Evolutionary conservation across 1,284 basidiomycete species (phyloP).

Genomic region (Cryptococcus amylolentus): DNA sequence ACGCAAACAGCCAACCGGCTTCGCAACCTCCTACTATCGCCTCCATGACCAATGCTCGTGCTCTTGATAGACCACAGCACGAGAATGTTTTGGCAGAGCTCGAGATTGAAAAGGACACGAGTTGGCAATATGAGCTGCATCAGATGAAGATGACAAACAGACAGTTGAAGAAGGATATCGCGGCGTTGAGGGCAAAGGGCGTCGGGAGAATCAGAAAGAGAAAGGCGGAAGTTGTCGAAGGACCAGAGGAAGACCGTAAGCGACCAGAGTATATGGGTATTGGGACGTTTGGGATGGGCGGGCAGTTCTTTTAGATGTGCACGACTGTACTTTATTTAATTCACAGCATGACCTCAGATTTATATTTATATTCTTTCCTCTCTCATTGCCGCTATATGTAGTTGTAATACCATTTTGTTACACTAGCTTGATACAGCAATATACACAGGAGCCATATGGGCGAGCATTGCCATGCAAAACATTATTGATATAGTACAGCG

Average conservation of each 20-base stretch:
- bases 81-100: slow-evolving; percentile 70
- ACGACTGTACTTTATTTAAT: too few relatives aligned
- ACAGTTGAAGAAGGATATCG: slow-evolving; percentile 66
- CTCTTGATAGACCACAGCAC: slow-evolving; percentile 41
- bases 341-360: too few relatives aligned
- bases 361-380: too few relatives aligned
- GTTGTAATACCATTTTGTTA: too few relatives aligned
- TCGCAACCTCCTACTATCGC: slow-evolving; percentile 7
- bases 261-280: neutral
- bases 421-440: too few relatives aligned
- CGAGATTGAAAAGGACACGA: slow-evolving; percentile 61
- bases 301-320: too few relatives aligned
- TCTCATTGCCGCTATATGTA: too few relatives aligned
- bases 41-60: slow-evolving; percentile 15
- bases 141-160: slow-evolving; percentile 74
- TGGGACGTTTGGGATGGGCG: neutral
- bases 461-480: too few relatives aligned
- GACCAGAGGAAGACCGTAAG: neutral
- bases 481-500: too few relatives aligned
- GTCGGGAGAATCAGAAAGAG: slow-evolving; percentile 27
- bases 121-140: slow-evolving; percentile 90
- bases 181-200: slow-evolving; percentile 13
- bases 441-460: too few relatives aligned
- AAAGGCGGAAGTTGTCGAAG: slow-evolving; percentile 5
- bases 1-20: neutral